Base-by-base conservation (phyloP, 106 monocot genomes). In the Allium fistulosum region DNA sequence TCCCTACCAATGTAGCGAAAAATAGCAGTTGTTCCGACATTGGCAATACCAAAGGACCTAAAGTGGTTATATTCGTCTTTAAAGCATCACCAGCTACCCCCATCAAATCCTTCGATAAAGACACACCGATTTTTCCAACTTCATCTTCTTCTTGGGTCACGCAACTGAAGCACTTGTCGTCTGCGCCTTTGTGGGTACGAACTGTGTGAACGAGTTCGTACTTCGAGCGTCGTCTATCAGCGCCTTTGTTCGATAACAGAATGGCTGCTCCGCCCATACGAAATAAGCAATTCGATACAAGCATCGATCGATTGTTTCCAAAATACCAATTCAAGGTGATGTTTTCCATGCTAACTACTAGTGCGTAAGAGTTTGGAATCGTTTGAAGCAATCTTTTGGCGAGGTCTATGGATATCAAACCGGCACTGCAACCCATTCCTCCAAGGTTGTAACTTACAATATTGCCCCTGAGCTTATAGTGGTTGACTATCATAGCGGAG, bases 381-480 rank as follows among this genome's bases (percentile, higher is more conserved):
- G 50, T 63, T 1, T 65, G 76, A 58, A 77, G 76, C 7, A 77
- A 70, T 17, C 71, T 17, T 26, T 71, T 71, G 9, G 80, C 80
- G 7, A 80, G 75, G 59, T 80, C 80, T 8, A 80, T 66, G 15
- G 75, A 75, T 53, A 80, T 65, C 10, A 80, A 65, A 6, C 80
- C 80, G 0, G 80, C 80, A 13, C 75, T 80, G 66, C 80, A 80
- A 12, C 80, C 80, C 80, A 80, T 80, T 4, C 76, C 71, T 1
- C 76, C 68, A 7, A 81, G 67, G 15, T 71, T 75, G 48, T 71
- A 75, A 63, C 75, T 75, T 5, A 75, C 64, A 4, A 75, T 66
- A 63, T 80, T 75, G 12, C 75, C 80, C 61, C 75, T 70, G 3
- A 80, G 75, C 66, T 71, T 71, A 71, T 80, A 80, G 27, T 67